These are phyloP conservation scores for Pichia pseudocactophila DNA, from an alignment of 805 yeast species.

Conservation along the genomic window DNA sequence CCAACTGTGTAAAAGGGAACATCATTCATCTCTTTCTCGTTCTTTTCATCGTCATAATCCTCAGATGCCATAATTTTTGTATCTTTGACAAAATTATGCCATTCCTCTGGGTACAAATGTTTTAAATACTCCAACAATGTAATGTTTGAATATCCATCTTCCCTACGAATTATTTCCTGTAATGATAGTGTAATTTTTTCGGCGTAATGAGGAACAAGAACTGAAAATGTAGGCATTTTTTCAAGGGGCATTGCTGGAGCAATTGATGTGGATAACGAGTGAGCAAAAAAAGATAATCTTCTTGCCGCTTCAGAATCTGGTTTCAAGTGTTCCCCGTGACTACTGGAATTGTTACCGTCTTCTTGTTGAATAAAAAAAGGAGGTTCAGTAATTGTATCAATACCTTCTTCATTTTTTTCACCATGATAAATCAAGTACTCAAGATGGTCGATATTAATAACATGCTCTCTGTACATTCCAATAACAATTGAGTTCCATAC, in stretches of 20 bases:
- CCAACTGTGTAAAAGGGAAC: constrained; percentile 94
- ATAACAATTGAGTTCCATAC: constrained; percentile 99
- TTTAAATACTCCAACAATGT: constrained; percentile 89
- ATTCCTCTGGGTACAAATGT: constrained; percentile 91
- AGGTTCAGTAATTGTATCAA: constrained; percentile 97
- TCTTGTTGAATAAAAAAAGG: constrained; percentile 98
- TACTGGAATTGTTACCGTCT: constrained; percentile 54
- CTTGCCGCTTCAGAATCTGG: constrained; percentile 97
- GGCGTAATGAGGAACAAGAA: constrained; percentile 89
- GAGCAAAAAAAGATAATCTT: constrained; percentile 98
- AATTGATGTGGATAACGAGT: constrained; percentile 95
- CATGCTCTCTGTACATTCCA: constrained; percentile 99
- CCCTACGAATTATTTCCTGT: constrained; percentile 94
- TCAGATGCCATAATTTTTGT: constrained; percentile 86
- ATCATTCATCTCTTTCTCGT: constrained; percentile 82
- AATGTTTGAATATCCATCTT: constrained; percentile 91
- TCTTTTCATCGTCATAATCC: constrained; percentile 51
- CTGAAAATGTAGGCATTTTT: constrained; percentile 99
- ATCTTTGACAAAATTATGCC: constrained; percentile 96
- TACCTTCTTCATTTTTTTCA: constrained; percentile 95
- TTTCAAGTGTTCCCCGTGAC: constrained; percentile 96
- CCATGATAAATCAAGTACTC: constrained; percentile 95
- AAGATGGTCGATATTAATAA: constrained; percentile 95
- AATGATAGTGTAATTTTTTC: constrained; percentile 91
- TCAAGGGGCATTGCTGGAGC: constrained; percentile 99